These are phyloP conservation scores for Trapa bicornis DNA, from an alignment of 345 rosid genomes.

Conservation along the genomic window DNA sequence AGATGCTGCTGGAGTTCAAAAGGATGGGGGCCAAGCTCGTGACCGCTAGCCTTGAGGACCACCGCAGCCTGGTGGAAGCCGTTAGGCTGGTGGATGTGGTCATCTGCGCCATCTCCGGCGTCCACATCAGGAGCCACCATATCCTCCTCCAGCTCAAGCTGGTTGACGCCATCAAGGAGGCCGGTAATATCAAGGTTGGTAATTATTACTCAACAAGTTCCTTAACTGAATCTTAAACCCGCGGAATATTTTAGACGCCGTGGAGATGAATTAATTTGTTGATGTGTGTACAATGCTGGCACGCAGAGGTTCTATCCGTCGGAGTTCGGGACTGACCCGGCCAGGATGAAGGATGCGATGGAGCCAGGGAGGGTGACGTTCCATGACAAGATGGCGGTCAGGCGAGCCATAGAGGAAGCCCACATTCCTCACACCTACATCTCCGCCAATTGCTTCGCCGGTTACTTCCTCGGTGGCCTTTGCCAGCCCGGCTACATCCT, in stretches of 20 bases:
- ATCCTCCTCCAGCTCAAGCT: slow-evolving; percentile 73
- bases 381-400: slow-evolving; percentile 49
- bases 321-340: slow-evolving; percentile 44
- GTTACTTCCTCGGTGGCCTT: slow-evolving; percentile 39
- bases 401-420: slow-evolving; percentile 35
- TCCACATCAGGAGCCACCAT: slow-evolving; percentile 64
- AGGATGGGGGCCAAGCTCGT: slow-evolving; percentile 47
- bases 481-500: slow-evolving; percentile 39
- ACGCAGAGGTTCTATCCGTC: slow-evolving; percentile 48
- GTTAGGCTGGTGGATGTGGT: slow-evolving; percentile 67
- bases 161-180: slow-evolving; percentile 73
- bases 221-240: not conserved
- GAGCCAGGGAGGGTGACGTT: slow-evolving; percentile 43
- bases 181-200: slow-evolving; percentile 67
- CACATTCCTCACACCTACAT: slow-evolving; percentile 36
- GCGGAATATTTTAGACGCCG: too few species aligned
- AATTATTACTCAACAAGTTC: too few species aligned
- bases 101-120: slow-evolving; percentile 69
- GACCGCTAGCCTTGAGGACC: slow-evolving; percentile 47
- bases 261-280: not conserved
- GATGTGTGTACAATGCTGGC: too few species aligned
- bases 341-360: slow-evolving; percentile 36
- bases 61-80: slow-evolving; percentile 33
- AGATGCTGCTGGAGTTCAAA: slow-evolving; percentile 46
- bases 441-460: slow-evolving; percentile 52